Conservation (phyloP, 257 asterid species). For the Scutellaria galericulata region DNA sequence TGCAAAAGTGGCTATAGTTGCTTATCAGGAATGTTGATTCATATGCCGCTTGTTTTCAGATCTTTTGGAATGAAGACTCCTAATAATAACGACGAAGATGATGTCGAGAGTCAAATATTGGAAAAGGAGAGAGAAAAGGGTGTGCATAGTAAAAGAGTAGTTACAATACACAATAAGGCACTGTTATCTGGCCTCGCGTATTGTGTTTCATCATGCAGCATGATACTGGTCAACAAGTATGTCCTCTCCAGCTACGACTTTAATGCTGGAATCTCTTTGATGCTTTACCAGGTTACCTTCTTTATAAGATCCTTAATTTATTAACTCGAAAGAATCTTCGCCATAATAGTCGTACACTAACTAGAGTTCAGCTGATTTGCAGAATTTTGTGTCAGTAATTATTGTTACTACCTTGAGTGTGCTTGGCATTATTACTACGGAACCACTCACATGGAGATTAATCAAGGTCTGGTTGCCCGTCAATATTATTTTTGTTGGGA, state of each 20-base stretch:
- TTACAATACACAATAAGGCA: slow-evolving; percentile 58
- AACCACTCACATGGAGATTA: slow-evolving; percentile 90
- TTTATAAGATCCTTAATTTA: slow-evolving; percentile 23
- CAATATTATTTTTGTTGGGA: slow-evolving; percentile 91
- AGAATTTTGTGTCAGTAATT: slow-evolving; percentile 86
- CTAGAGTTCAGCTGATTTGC: slow-evolving; percentile 44
- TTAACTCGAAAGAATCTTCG: slow-evolving; percentile 8
- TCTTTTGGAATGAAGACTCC: slow-evolving; percentile 61
- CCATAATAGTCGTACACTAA: background rate
- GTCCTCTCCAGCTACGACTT: slow-evolving; percentile 91
- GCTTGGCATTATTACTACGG: slow-evolving; percentile 74
- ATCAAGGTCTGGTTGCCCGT: slow-evolving; percentile 97
- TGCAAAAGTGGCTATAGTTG: slow-evolving; percentile 21
- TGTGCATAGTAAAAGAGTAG: slow-evolving; percentile 44
- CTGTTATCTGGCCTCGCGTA: slow-evolving; percentile 80
- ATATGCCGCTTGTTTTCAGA: slow-evolving; percentile 43
- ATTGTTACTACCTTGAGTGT: slow-evolving; percentile 65
- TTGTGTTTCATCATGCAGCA: slow-evolving; percentile 85
- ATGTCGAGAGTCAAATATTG: slow-evolving; percentile 61
- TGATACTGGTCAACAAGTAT: slow-evolving; percentile 91
- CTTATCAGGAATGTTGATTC: slow-evolving; percentile 18
- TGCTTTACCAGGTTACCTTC: slow-evolving; percentile 86
- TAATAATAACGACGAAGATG: slow-evolving; percentile 50
- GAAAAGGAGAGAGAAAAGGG: slow-evolving; percentile 53
- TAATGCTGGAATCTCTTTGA: slow-evolving; percentile 87